These are phyloP conservation scores for Cylindrotheca fusiformis DNA, from an alignment of 108 stramenopile genomes.

Conservation along the genomic window DNA sequence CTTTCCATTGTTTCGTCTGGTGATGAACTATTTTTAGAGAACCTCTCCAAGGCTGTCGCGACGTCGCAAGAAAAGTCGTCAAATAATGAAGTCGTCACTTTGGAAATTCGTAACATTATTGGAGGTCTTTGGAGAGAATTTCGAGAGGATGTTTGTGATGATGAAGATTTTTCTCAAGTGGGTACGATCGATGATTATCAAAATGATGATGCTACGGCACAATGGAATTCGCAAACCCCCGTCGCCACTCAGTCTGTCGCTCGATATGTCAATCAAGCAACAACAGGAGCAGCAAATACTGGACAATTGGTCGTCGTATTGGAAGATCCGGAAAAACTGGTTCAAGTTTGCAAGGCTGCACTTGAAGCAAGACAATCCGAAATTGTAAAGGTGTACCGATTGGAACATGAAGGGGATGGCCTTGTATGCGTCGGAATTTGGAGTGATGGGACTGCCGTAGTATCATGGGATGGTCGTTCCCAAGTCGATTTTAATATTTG, in stretches of 20 bases:
- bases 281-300: not conserved
- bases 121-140: not conserved
- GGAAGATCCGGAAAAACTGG: not conserved
- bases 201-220: not conserved
- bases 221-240: not conserved
- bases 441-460: conserved; percentile 15
- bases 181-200: not conserved
- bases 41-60: not conserved
- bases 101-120: not conserved
- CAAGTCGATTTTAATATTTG: conserved; percentile 47
- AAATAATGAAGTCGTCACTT: not conserved
- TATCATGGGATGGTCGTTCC: conserved; percentile 36
- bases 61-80: not conserved
- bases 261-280: not conserved
- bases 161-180: not conserved
- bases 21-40: not conserved
- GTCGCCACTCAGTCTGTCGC: not conserved
- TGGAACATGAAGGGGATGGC: not conserved
- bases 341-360: not conserved
- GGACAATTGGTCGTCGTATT: not conserved
- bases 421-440: not conserved
- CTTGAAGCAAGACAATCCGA: not conserved
- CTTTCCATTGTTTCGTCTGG: not conserved
- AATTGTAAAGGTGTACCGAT: too few species aligned
- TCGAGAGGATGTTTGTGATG: not conserved